Conservation (phyloP, 371 early-diverging fungal genomes). For the Choanephora cucurbitarum region DNA sequence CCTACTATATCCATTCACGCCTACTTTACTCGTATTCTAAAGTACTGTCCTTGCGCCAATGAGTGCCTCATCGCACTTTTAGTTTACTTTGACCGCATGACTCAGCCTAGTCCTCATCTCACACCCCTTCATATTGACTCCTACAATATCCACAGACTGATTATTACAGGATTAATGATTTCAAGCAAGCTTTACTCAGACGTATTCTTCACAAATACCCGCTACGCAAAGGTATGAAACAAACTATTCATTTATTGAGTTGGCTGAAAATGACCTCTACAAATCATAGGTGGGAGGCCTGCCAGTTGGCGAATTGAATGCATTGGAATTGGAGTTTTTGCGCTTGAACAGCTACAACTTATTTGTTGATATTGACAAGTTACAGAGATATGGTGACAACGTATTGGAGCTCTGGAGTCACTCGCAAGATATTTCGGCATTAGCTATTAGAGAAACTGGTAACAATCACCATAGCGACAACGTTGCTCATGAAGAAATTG, state of each 20-base stretch:
- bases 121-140: constrained; percentile 77
- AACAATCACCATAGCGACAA: neutral
- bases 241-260: too few species aligned
- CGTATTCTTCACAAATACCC: constrained; percentile 88
- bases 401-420: constrained; percentile 64
- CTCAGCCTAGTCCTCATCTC: constrained; percentile 45
- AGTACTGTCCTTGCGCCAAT: constrained; percentile 89
- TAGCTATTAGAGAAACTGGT: constrained; percentile 3
- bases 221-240: constrained; percentile 76
- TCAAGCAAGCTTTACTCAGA: constrained; percentile 86
- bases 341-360: constrained; percentile 76
- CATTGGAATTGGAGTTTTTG: constrained; percentile 77
- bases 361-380: constrained; percentile 67
- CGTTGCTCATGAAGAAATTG: constrained; percentile 5
- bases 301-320: constrained; percentile 77
- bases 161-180: constrained; percentile 84
- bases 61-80: constrained; percentile 83
- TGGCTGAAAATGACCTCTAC: too few species aligned
- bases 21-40: constrained; percentile 83
- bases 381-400: constrained; percentile 82
- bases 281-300: constrained; percentile 72
- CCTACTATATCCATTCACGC: constrained; percentile 84
- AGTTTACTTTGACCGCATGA: constrained; percentile 81
- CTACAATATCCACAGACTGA: constrained; percentile 86
- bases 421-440: constrained; percentile 19